A percentile compares a stretch with the other conserved stretches of the same genome.
Conservation (phyloP, 306 rosid species). For the Herpetospermum pedunculosum region DNA sequence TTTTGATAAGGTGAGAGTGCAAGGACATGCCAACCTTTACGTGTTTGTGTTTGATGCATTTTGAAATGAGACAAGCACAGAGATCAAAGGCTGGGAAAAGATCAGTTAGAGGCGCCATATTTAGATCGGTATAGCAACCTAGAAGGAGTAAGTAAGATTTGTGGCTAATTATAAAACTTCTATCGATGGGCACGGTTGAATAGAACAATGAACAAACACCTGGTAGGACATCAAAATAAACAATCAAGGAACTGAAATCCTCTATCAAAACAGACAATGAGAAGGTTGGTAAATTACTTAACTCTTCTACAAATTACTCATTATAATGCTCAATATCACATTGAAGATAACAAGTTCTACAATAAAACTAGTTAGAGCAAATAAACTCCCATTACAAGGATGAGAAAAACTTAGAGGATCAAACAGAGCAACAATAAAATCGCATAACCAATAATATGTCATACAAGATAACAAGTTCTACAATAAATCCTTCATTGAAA, state of each 20-base stretch:
- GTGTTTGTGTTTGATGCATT: conserved; percentile 23
- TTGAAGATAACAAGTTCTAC: too few relatives aligned
- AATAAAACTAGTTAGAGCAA: too few relatives aligned
- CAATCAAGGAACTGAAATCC: conserved; percentile 1
- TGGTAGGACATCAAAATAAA: neutral
- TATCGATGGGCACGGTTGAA: neutral
- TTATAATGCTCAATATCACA: neutral
- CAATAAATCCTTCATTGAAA: neutral
- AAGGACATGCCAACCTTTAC: conserved; percentile 29
- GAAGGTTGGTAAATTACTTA: too few relatives aligned
- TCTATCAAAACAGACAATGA: neutral
- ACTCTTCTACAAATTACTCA: neutral
- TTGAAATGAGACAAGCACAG: conserved; percentile 21
- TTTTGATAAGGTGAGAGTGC: conserved; percentile 42
- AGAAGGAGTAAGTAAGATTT: neutral
- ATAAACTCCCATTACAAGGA: too few relatives aligned
- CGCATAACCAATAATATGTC: neutral
- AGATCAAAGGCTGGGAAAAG: conserved; percentile 13
- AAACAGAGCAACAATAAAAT: neutral
- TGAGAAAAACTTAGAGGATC: too few relatives aligned
- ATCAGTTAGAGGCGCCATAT: neutral
- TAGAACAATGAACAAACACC: neutral
- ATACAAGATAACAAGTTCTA: too few relatives aligned
- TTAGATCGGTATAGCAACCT: neutral
- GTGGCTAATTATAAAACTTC: neutral